Conservation (phyloP, 2,329 filamentous ascomycete species). For the Rhynchosporium secalis region DNA sequence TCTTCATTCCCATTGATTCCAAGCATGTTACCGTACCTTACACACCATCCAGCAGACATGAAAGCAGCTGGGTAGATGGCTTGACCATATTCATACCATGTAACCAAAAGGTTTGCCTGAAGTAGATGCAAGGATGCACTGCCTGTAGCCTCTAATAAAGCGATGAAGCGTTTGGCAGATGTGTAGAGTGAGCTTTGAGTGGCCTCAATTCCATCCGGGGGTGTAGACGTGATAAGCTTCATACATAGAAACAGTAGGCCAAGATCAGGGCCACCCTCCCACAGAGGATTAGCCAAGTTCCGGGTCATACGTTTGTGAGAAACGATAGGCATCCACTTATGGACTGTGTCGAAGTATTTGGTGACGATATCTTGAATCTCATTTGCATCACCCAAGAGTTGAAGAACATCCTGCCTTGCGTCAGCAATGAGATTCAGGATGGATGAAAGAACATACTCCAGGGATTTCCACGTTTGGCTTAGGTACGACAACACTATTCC, state of each 20-base stretch:
- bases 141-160: constrained; percentile 45
- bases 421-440: constrained; percentile 7
- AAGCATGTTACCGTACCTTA: constrained; percentile 48
- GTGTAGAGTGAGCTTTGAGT: constrained; percentile 45
- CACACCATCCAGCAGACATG: constrained; percentile 48
- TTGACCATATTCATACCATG: constrained; percentile 51
- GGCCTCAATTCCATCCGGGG: constrained; percentile 41
- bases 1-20: constrained; percentile 44
- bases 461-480: constrained; percentile 44
- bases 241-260: constrained; percentile 51
- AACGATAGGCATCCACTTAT: constrained; percentile 51
- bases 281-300: constrained; percentile 44
- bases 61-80: constrained; percentile 52
- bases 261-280: constrained; percentile 48
- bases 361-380: constrained; percentile 43
- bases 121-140: constrained; percentile 46
- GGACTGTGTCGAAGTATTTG: constrained; percentile 47
- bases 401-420: constrained; percentile 41
- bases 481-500: constrained; percentile 41
- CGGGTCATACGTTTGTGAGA: constrained; percentile 46
- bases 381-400: constrained; percentile 43
- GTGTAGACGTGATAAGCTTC: constrained; percentile 46
- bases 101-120: constrained; percentile 48
- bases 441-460: constrained; percentile 36
- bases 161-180: constrained; percentile 46